Evolutionary conservation across 1,284 basidiomycete genomes (phyloP), one percentile per base, ranked within the genome.

Genomic region (Microbotryum violaceum): DNA sequence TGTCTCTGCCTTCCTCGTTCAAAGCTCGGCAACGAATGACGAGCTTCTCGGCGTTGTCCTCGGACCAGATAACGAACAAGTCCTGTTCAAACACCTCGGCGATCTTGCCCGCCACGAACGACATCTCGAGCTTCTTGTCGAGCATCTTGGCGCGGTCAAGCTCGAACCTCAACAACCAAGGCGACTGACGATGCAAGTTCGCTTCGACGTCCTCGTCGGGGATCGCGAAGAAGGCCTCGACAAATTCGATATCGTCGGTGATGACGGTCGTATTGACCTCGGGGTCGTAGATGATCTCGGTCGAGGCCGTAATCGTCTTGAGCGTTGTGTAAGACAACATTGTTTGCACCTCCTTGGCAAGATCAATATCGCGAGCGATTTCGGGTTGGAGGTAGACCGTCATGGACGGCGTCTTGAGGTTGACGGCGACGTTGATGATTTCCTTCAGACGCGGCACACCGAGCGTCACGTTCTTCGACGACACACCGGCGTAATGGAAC

Each of bases 151-250:
- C 88, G 71, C 94, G 89, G 75, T 98, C 94, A 50, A 99, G 84
- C 74, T 96, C 93, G 49, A 98, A 84, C 78, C 96, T 91, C 54
- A 98, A 83, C 42, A 99, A 80, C 96, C 96, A 99, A 0, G 94
- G 92, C 2, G 94, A 98, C 74, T 94, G 90, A 1, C 91, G 80
- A 70, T 93, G 88, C 2, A 96, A 78, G 71, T 94, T 93, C 14
- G 85, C 82, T 74, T 96, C 91, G 64, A 96, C 88, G 62, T 96
- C 91, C 73, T 97, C 92, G 73, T 98, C 96, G 10, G 94, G 94
- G 76, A 98, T 97, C 51, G 93, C 93, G 75, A 98, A 99, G 88
- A 97, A 97, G 0, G 93, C 92, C 72, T 97, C 91, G 58, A 99
- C 94, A 74, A 99, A 98, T 57, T 94, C 85, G 54, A 83, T 80